A percentile compares a stretch with the other conserved stretches of the same genome.
These are phyloP conservation scores for Histomonas meleagridis DNA, from an alignment of 208 protist species.

Conservation along the genomic window DNA sequence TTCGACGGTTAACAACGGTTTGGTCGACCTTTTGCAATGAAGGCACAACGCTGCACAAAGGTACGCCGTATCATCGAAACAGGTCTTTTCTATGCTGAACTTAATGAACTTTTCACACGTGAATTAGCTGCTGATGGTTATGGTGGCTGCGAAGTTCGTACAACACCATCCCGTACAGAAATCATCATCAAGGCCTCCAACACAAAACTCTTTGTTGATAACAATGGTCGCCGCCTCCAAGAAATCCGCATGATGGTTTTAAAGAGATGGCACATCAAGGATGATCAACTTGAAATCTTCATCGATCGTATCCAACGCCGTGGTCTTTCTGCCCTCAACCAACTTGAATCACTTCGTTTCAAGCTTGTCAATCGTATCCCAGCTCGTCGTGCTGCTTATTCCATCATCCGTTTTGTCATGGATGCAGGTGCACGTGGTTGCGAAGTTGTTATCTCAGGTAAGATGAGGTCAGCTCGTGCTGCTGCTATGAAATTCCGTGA, in stretches of 20 bases:
- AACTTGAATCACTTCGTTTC: slow-evolving; percentile 95
- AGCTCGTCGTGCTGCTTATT: not conserved
- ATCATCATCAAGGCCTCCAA: slow-evolving; percentile 94
- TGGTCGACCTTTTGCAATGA: slow-evolving; percentile 11
- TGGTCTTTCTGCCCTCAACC: slow-evolving; percentile 89
- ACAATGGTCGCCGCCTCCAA: slow-evolving; percentile 85
- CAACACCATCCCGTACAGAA: slow-evolving; percentile 82
- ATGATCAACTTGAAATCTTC: slow-evolving; percentile 73
- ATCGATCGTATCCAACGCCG: slow-evolving; percentile 82
- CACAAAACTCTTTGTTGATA: slow-evolving; percentile 82
- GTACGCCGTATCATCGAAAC: slow-evolving; percentile 72
- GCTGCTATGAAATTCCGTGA: slow-evolving; percentile 98
- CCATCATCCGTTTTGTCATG: not conserved
- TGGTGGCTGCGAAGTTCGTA: slow-evolving; percentile 81
- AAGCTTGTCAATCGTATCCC: not conserved
- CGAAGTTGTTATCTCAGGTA: slow-evolving; percentile 95
- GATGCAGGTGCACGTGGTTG: slow-evolving; percentile 63
- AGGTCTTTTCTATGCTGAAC: slow-evolving; percentile 97
- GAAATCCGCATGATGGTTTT: slow-evolving; percentile 89
- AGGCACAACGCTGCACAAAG: no score
- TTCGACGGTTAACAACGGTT: no score
- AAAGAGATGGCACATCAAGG: slow-evolving; percentile 90
- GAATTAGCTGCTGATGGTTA: slow-evolving; percentile 87
- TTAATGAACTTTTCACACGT: slow-evolving; percentile 95
- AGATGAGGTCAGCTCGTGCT: slow-evolving; percentile 87